Percentiles rank a stretch among this genome's conserved stretches.
phyloP scores from a whole-genome alignment of 83 land plant genomes.

The Thuja plicata region DNA sequence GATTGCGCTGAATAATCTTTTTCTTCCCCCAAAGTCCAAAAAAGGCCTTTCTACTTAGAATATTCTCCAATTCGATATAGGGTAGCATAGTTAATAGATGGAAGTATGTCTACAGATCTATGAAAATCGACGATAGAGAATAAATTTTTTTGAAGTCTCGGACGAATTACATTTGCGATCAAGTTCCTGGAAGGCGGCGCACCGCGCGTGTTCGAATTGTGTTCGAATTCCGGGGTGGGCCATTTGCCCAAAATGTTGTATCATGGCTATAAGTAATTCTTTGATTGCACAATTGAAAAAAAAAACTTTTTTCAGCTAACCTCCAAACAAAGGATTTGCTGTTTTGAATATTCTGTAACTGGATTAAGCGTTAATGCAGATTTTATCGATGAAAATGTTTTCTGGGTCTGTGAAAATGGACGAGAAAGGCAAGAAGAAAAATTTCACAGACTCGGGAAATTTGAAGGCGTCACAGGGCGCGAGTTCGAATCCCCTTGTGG shows the following conservation, averaged over 20 bases:
- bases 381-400: neutral
- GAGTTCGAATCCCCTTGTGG: neutral
- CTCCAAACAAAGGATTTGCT: neutral
- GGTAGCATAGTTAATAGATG: too few species aligned
- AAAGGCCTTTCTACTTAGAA: neutral
- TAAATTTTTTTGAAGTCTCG: neutral
- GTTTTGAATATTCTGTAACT: neutral
- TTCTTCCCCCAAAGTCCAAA: neutral
- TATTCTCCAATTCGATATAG: too few species aligned
- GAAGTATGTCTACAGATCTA: too few species aligned
- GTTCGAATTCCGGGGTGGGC: neutral
- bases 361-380: neutral
- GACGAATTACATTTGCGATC: neutral
- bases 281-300: neutral
- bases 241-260: neutral
- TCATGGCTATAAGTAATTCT: too few species aligned
- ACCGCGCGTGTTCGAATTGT: neutral
- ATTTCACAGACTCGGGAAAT: neutral
- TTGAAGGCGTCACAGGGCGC: neutral
- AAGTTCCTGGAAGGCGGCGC: neutral
- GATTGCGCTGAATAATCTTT: too few species aligned
- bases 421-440: neutral
- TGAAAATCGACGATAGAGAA: neutral
- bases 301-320: too few species aligned
- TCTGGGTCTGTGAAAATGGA: neutral